Evolutionary conservation across 176 grass and related monocot species (phyloP), one percentile per base, ranked within the genome.

Genomic region (Aegilops umbellulata): DNA sequence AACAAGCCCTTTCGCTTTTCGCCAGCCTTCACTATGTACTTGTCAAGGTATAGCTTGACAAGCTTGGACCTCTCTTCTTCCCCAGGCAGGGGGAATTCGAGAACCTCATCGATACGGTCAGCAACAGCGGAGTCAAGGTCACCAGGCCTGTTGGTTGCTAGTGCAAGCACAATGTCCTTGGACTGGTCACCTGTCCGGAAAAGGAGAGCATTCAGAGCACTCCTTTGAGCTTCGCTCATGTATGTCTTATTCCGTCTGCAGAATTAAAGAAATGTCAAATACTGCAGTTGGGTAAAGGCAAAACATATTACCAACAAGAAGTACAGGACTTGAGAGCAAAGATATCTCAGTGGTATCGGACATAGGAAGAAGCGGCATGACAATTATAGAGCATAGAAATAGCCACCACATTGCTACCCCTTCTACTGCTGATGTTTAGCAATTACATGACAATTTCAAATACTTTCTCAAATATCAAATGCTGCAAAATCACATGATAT

Each of bases 181-280:
- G 93, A 98, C 80, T 98, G 97, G 76, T 95, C 94, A 13, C 97
- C 97, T 14, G 94, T 94, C 88, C 97, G 92, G 88, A 91, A 98
- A 75, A 98, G 97, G 83, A 98, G 97, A 77, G 94, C 97, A 72
- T 98, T 98, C 79, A 98, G 83, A 53, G 97, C 97, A 82, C 97
- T 98, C 90, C 97, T 90, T 92, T 98, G 97, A 83, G 94, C 97
- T 92, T 98, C 97, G 77, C 97, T 98, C 97, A 98, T 98, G 82
- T 95, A 94, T 65, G 93, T 98, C 90, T 95, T 98, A 70, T 98
- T 98, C 36, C 97, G 88, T 72, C 97, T 98, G 79, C 66, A 85
- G 32, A 82, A 80, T 35, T 74, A 85, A 92, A 66, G 42, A 64
- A 74, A 60, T 81, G 60, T 69, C 26, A 69, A 69, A 62, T 13